Percentiles rank a stretch among this genome's conserved stretches.
Conservation (phyloP, 768 basidiomycete species). For the Mycena pura region DNA sequence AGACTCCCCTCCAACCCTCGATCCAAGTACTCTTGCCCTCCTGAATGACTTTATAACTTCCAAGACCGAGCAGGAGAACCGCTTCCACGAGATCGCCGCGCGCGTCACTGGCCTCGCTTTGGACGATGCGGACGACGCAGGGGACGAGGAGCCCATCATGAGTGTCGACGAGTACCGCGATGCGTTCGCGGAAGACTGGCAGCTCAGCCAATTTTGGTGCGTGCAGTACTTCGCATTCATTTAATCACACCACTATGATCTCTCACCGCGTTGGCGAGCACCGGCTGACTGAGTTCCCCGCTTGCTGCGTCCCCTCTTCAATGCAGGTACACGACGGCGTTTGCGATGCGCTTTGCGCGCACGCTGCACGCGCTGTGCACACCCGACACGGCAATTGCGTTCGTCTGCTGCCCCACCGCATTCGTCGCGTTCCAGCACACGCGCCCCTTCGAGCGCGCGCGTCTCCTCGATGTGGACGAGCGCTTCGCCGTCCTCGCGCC, state of each 20-base stretch:
- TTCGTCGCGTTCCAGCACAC: constrained; percentile 56
- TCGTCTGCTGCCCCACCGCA: constrained; percentile 53
- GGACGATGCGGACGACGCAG: constrained; percentile 26
- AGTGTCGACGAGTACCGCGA: constrained; percentile 50
- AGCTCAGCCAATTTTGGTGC: constrained; percentile 59
- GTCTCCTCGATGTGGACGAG: constrained; percentile 50
- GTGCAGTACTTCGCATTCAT: constrained; percentile 31
- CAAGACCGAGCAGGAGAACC: constrained; percentile 51
- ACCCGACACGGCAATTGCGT: constrained; percentile 44
- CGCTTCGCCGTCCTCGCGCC: constrained; percentile 49
- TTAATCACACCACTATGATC: too few species aligned
- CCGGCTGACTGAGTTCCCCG: constrained; percentile 9
- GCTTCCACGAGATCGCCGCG: constrained; percentile 47
- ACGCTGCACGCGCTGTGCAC: constrained; percentile 40
- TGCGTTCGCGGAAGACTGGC: constrained; percentile 57
- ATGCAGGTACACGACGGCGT: constrained; percentile 51
- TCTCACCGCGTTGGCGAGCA: too few species aligned
- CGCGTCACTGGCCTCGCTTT: constrained; percentile 42
- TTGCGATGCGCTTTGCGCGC: constrained; percentile 45
- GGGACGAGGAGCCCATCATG: constrained; percentile 42
- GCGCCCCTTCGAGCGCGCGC: constrained; percentile 39
- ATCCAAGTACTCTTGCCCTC: constrained; percentile 46
- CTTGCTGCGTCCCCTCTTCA: too few species aligned
- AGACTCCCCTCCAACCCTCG: constrained; percentile 43
- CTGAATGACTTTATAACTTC: constrained; percentile 46